These are phyloP conservation scores for Sordariomycetes sp. DNA, from an alignment of 2,329 filamentous ascomycete species.

Conservation along the genomic window DNA sequence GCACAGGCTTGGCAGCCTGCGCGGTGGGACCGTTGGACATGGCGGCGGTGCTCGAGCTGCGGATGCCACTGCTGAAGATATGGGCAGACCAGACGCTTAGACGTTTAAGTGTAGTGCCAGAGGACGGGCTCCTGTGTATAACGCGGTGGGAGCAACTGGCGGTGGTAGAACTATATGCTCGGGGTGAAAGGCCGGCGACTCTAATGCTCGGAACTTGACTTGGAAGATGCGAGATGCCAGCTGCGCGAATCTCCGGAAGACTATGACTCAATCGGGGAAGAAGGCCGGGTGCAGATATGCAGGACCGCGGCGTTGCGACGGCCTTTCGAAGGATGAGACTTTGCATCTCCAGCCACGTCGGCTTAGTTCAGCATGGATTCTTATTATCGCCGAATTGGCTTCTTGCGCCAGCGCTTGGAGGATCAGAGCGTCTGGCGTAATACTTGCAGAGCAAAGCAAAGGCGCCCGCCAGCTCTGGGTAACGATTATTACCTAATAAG, in stretches of 20 bases:
- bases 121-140: not conserved
- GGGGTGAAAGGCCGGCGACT: not conserved
- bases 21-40: not conserved
- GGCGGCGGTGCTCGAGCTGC: not conserved
- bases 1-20: constrained; percentile 20
- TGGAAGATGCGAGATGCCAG: not conserved
- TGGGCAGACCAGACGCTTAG: not conserved
- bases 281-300: not conserved
- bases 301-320: not conserved
- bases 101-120: not conserved
- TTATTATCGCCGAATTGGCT: not conserved
- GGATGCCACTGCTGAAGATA: not conserved
- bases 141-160: not conserved
- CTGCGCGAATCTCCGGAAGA: not conserved
- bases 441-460: no score
- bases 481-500: no score
- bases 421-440: no score
- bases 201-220: not conserved
- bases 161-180: not conserved
- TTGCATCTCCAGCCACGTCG: not conserved
- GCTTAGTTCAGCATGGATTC: not conserved
- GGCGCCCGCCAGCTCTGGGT: not conserved
- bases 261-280: not conserved
- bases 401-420: not conserved
- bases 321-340: not conserved